phyloP scores from a whole-genome alignment of 257 asterid genomes.

The Lantana camara region DNA sequence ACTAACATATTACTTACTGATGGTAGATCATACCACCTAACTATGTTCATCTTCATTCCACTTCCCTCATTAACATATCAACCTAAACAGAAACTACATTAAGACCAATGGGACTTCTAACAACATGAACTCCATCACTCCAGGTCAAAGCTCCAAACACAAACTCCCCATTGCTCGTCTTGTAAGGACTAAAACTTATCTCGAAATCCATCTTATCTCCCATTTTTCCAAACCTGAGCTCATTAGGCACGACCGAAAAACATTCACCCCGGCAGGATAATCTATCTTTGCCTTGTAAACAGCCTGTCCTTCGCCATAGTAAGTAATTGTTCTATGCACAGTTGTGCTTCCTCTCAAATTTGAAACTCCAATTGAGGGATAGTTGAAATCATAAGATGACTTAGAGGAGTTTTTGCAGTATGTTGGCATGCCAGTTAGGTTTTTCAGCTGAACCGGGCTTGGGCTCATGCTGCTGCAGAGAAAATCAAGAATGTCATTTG shows the following conservation, averaged over 20 bases:
- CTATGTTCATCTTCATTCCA: no score
- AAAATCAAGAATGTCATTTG: conserved; percentile 44
- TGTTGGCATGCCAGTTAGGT: conserved; percentile 41
- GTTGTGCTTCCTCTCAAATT: conserved; percentile 45
- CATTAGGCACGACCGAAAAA: conserved; percentile 44
- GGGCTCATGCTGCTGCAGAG: conserved; percentile 55
- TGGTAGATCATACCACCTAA: no score
- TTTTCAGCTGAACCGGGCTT: conserved; percentile 54
- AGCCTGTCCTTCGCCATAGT: conserved; percentile 49
- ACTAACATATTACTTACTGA: no score
- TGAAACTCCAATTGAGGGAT: conserved; percentile 66
- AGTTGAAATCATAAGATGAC: conserved; percentile 49
- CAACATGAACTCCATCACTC: conserved; percentile 51
- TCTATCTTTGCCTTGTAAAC: conserved; percentile 42
- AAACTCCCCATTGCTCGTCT: conserved; percentile 42
- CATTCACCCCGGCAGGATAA: conserved; percentile 47
- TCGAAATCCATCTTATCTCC: conserved; percentile 46
- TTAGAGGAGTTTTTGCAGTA: conserved; percentile 36
- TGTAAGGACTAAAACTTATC: conserved; percentile 39
- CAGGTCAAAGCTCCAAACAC: conserved; percentile 59
- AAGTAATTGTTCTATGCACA: conserved; percentile 57
- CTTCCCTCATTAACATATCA: background rate
- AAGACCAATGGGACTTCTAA: conserved; percentile 56
- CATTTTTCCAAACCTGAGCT: conserved; percentile 31
- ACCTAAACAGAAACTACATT: conserved; percentile 40